These are phyloP conservation scores for Arctium minus DNA, from an alignment of 129 eudicot genomes.

Conservation along the genomic window DNA sequence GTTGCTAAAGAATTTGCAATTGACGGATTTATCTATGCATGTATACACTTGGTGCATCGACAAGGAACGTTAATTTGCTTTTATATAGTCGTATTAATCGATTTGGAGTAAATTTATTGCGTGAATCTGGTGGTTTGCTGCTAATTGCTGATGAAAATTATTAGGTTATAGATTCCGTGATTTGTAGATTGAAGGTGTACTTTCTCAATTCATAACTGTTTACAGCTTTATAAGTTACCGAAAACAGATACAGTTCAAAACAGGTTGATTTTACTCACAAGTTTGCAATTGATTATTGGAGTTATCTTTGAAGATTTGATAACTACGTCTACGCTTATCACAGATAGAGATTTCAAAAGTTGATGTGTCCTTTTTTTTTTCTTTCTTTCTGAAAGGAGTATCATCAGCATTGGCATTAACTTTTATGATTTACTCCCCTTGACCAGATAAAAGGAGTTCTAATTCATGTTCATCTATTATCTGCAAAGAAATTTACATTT, in stretches of 20 bases:
- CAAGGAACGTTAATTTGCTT: neutral
- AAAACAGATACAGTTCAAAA: neutral
- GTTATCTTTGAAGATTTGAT: neutral
- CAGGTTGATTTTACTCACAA: neutral
- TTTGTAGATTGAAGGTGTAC: neutral
- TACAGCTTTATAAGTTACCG: neutral
- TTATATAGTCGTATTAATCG: neutral
- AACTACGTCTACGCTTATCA: neutral
- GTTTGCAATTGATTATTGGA: neutral
- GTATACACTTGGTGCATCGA: neutral
- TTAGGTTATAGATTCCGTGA: neutral
- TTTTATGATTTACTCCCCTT: too few species aligned
- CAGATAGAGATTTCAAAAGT: neutral
- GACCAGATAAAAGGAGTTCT: neutral
- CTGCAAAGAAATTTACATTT: neutral
- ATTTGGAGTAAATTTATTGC: slow-evolving; percentile 12
- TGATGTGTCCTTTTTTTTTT: neutral
- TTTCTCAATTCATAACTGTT: neutral
- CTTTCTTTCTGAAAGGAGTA: neutral
- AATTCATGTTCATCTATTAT: neutral
- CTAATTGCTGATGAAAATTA: neutral
- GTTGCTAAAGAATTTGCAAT: neutral
- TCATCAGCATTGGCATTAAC: neutral
- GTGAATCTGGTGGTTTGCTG: neutral
- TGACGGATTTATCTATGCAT: slow-evolving; percentile 8